Evolutionary conservation across 768 basidiomycete species (phyloP), one percentile per base, ranked within the genome.

Genomic region (Astraeus odoratus): DNA sequence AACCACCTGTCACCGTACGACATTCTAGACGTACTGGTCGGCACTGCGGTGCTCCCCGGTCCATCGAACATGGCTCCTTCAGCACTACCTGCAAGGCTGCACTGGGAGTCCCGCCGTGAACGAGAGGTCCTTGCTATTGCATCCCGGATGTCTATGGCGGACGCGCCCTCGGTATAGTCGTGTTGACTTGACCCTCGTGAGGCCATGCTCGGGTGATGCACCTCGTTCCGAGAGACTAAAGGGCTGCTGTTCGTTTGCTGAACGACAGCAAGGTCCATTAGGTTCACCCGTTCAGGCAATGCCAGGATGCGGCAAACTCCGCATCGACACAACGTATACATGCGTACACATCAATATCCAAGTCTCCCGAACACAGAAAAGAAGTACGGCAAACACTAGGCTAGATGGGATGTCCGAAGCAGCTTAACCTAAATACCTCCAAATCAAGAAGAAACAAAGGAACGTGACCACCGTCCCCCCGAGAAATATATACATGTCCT

Each of bases 401-500:
- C n/a, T n/a, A n/a, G n/a, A n/a, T n/a, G n/a, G n/a, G 8, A 43
- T 24, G 23, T 7, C 12, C 2, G 10, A 16, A 16, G 8, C 8
- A 39, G 25, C 34, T 64, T 64, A 76, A 42, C 86, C 95, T 38
- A 98, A 68, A 63, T 92, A 97, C 54, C 78, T 78, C 85, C 90
- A 89, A 55, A 97, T 98, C 52, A 91, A 64, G 68, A 79, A 94
- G 71, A 98, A 97, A 66, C 85, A 91, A 66, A 96, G 73, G 61
- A 98, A 86, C 8, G 95, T 97, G 62, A 90, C 77, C 19, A 86
- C 65, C 1, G 85, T 86, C 2, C 95, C 95, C 3, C 68, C 83
- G 38, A 87, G 62, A 67, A 99, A 93, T 51, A 99, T 94, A 53
- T 90, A 94, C 73, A 85, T 90, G 60, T 99, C 95, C 61, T 95